phyloP scores from a whole-genome alignment of 768 basidiomycete genomes.

The Myochromella boudieri region DNA sequence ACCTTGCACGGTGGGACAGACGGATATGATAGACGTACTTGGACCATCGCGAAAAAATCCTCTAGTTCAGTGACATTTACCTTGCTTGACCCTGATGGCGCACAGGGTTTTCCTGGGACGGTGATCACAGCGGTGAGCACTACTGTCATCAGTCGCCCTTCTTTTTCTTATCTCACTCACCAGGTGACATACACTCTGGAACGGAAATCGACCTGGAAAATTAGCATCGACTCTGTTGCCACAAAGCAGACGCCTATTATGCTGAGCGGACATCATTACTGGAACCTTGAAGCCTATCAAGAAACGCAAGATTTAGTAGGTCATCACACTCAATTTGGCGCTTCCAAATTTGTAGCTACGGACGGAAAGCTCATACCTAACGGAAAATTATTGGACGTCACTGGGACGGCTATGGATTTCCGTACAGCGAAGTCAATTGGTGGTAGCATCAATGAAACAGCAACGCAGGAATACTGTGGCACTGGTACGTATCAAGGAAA shows the following conservation, averaged over 20 bases:
- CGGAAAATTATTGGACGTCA: conserved; percentile 34
- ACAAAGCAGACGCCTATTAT: conserved; percentile 41
- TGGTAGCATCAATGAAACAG: conserved; percentile 33
- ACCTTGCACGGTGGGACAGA: conserved; percentile 46
- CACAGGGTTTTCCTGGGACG: conserved; percentile 48
- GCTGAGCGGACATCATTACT: conserved; percentile 43
- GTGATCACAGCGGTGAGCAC: conserved; percentile 30
- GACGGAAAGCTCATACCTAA: conserved; percentile 41
- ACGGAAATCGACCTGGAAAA: conserved; percentile 34
- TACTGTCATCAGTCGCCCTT: conserved; percentile 1
- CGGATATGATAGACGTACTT: conserved; percentile 45
- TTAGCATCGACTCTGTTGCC: conserved; percentile 36
- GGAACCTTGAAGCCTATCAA: conserved; percentile 45
- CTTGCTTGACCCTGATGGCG: conserved; percentile 40
- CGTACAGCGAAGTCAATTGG: conserved; percentile 40
- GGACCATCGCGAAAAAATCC: conserved; percentile 33
- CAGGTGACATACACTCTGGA: conserved; percentile 37
- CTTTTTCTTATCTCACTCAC: not conserved
- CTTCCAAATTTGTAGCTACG: conserved; percentile 38
- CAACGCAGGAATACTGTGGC: conserved; percentile 34
- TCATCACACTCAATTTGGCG: conserved; percentile 34
- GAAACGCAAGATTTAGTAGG: conserved; percentile 37
- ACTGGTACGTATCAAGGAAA: conserved; percentile 25
- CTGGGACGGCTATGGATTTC: conserved; percentile 43
- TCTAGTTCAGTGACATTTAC: conserved; percentile 40